Evolutionary conservation across 2,329 filamentous ascomycete genomes (phyloP), one percentile per base, ranked within the genome.

Genomic region (Paraconiothyrium brasiliense): DNA sequence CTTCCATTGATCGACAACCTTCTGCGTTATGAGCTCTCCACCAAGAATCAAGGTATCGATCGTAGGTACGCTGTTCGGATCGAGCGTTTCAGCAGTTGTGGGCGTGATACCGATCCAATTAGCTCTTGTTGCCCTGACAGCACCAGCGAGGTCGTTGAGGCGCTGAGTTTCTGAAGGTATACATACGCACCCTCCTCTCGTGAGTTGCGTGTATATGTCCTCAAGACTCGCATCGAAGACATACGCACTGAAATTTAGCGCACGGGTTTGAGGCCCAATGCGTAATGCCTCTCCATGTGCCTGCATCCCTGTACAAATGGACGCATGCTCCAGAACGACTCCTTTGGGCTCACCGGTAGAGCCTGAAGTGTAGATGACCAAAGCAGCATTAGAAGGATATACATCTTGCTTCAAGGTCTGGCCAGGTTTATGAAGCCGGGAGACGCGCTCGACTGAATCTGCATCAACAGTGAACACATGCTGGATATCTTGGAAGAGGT

Each of bases 181-280:
- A 60, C 87, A 90, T 3, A 90, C 79, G 57, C 85, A 88, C 0
- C 84, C 87, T n/a, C 88, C 88, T 24, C 82, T 78, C 6, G 84
- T 79, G 7, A 90, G 76, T 0, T 85, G 83, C 0, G 84, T 84
- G 59, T 88, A 82, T 1, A 86, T 83, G 62, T 88, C 86, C 1
- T 82, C 70, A 22, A 88, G 74, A 41, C 82, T 81, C 11, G 85
- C 82, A 63, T 89, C 87, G 50, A 87, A 85, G 1, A 84, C 84
- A 68, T 85, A 87, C 9, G 85, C 84, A 2, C 86, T 86, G 58
- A 88, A 84, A 60, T 89, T 85, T 3, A 78, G 64, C 14, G 61
- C 32, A 2, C 63, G 60, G n/a, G 49, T 37, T 6, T 34, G 20
- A 10, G 57, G 39, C 14, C 27, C 24, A 13, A 57, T 27, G 1